These are phyloP conservation scores for Ophidiomyces ophidiicola DNA, from an alignment of 2,329 filamentous ascomycete species.

Conservation along the genomic window DNA sequence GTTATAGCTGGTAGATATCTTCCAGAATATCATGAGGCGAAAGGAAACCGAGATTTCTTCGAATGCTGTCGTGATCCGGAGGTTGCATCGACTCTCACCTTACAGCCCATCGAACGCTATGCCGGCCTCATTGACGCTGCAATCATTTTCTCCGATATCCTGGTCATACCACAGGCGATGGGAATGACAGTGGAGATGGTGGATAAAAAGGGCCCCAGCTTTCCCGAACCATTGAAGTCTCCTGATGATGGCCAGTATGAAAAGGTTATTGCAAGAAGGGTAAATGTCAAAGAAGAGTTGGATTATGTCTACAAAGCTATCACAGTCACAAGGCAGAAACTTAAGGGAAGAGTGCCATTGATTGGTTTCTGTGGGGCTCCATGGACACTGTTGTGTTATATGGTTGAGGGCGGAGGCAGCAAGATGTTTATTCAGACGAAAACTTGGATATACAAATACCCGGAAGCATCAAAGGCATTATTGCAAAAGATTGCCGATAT, in stretches of 20 bases:
- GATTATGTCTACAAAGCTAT: slow-evolving; percentile 96
- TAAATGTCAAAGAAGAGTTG: slow-evolving; percentile 74
- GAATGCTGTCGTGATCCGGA: slow-evolving; percentile 91
- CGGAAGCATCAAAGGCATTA: slow-evolving; percentile 64
- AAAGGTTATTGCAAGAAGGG: slow-evolving; percentile 59
- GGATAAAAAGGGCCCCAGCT: slow-evolving; percentile 91
- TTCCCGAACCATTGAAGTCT: slow-evolving; percentile 67
- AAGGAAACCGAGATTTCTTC: slow-evolving; percentile 87
- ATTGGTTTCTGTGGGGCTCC: slow-evolving; percentile 96
- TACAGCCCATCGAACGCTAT: slow-evolving; percentile 89
- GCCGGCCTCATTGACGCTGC: slow-evolving; percentile 84
- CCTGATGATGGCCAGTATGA: slow-evolving; percentile 76
- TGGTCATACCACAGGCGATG: slow-evolving; percentile 95
- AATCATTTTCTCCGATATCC: slow-evolving; percentile 97
- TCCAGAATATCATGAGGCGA: slow-evolving; percentile 93
- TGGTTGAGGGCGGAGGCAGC: slow-evolving; percentile 94
- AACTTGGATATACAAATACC: slow-evolving; percentile 90
- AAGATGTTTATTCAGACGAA: slow-evolving; percentile 92
- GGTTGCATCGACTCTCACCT: slow-evolving; percentile 80
- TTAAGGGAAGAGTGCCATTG: slow-evolving; percentile 76
- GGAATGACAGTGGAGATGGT: slow-evolving; percentile 99
- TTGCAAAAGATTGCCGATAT: slow-evolving; percentile 86
- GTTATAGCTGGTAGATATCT: slow-evolving; percentile 79
- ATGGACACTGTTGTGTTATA: slow-evolving; percentile 96
- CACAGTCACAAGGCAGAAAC: slow-evolving; percentile 75